A percentile compares a stretch with the other conserved stretches of the same genome.
These are phyloP conservation scores for Phytophthora multivora DNA, from an alignment of 352 stramenopile species.

Conservation along the genomic window DNA sequence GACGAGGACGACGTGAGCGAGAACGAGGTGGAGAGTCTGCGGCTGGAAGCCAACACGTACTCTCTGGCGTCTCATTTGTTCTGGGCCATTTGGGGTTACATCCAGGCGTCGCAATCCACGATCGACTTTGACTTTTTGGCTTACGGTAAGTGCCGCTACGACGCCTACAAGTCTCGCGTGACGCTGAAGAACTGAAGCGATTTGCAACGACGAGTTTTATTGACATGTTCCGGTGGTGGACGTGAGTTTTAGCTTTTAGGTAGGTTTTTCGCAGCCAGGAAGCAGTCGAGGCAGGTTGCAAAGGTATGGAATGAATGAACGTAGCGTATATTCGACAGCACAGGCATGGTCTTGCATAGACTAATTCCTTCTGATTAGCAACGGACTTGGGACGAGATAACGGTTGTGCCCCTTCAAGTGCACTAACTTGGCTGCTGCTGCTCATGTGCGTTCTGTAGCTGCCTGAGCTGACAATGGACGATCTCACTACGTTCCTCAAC, in stretches of 20 bases:
- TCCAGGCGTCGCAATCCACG: slow-evolving; percentile 87
- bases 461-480: slow-evolving; percentile 52
- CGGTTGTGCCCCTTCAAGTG: slow-evolving; percentile 27
- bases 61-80: slow-evolving; percentile 89
- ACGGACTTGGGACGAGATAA: slow-evolving; percentile 2
- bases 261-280: slow-evolving; percentile 13
- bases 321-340: slow-evolving; percentile 9
- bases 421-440: not conserved
- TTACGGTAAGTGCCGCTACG: slow-evolving; percentile 82
- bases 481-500: slow-evolving; percentile 82
- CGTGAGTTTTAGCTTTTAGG: slow-evolving; percentile 25
- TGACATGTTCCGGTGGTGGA: slow-evolving; percentile 48
- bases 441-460: slow-evolving; percentile 16
- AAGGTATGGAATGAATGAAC: slow-evolving; percentile 28
- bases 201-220: slow-evolving; percentile 18
- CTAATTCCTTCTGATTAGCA: not conserved
- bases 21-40: slow-evolving; percentile 63
- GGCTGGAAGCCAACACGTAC: slow-evolving; percentile 82
- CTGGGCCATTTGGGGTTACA: slow-evolving; percentile 91
- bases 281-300: slow-evolving; percentile 9
- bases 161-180: slow-evolving; percentile 67
- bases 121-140: slow-evolving; percentile 94
- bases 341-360: no score
- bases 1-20: slow-evolving; percentile 48
- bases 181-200: slow-evolving; percentile 49